Percentiles rank a stretch among this genome's conserved stretches.
Conservation (phyloP, 192 early-diverging fungal species). For the Glomus cerebriforme region DNA sequence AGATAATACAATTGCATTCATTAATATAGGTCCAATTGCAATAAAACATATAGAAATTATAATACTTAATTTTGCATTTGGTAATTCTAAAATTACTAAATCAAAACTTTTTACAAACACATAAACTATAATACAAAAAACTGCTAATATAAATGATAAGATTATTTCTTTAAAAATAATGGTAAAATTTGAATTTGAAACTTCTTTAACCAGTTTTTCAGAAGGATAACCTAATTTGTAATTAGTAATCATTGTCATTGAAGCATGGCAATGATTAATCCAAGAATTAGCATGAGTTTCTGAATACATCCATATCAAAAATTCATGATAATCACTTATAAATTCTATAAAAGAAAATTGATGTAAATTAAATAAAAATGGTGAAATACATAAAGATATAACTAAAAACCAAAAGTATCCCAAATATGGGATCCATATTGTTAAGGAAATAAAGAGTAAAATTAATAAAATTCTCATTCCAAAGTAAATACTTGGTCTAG, state of each 20-base stretch:
- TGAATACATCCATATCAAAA: slow-evolving; percentile 81
- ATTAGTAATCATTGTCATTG: slow-evolving; percentile 74
- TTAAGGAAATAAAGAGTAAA: slow-evolving; percentile 72
- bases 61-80: slow-evolving; percentile 43
- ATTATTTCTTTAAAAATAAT: slow-evolving; percentile 74
- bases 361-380: slow-evolving; percentile 88
- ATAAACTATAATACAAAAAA: slow-evolving; percentile 63
- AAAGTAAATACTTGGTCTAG: slow-evolving; percentile 73
- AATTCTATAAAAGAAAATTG: slow-evolving; percentile 83
- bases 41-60: slow-evolving; percentile 64
- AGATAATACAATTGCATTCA: slow-evolving; percentile 67
- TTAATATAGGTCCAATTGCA: slow-evolving; percentile 67
- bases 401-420: slow-evolving; percentile 85
- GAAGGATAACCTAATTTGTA: slow-evolving; percentile 76
- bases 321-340: slow-evolving; percentile 78
- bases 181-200: slow-evolving; percentile 66
- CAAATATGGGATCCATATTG: slow-evolving; percentile 72
- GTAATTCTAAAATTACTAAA: slow-evolving; percentile 29
- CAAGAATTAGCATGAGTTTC: slow-evolving; percentile 75
- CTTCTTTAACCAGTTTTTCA: slow-evolving; percentile 56
- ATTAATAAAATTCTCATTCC: slow-evolving; percentile 70
- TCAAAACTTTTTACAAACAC: slow-evolving; percentile 69
- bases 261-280: slow-evolving; percentile 72
- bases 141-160: slow-evolving; percentile 64
- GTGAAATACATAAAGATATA: slow-evolving; percentile 73